These are phyloP conservation scores for Trypanosoma caninum DNA, from an alignment of 208 protist species.

Conservation along the genomic window DNA sequence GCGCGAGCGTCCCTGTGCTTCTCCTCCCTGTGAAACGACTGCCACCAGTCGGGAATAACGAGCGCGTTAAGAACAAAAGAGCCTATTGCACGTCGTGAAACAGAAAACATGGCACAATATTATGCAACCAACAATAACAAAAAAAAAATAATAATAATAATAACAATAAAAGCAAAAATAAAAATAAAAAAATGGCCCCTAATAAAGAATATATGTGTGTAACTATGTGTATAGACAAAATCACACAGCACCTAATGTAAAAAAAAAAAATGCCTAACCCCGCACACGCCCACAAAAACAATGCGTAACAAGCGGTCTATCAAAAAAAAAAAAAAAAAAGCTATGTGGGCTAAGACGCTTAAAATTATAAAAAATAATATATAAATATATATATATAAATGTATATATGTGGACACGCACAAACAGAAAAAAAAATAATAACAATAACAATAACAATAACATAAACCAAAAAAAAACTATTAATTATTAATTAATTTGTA, in stretches of 20 bases:
- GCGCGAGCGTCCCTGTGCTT: constrained; percentile 42
- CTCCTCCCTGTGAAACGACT: constrained; percentile 72
- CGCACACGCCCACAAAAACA: too few species aligned
- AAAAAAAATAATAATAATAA: constrained; percentile 17
- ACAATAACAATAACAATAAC: constrained; percentile 1
- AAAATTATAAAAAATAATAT: not conserved
- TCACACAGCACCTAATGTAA: too few species aligned
- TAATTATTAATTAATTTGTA: too few species aligned
- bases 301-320: not conserved
- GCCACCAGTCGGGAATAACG: constrained; percentile 80
- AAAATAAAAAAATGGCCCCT: constrained; percentile 4
- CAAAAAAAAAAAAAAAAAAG: not conserved
- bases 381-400: too few species aligned
- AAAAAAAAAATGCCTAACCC: too few species aligned
- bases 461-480: not conserved
- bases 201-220: too few species aligned
- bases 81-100: constrained; percentile 8
- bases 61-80: constrained; percentile 49
- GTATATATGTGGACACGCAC: not conserved
- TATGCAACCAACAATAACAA: constrained; percentile 4
- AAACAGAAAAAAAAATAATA: constrained; percentile 1
- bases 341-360: not conserved
- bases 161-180: not conserved
- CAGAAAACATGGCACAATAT: constrained; percentile 8
- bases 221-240: too few species aligned